Conservation (phyloP, 495 filamentous ascomycete genomes). For the Hyaloscypha variabilis region DNA sequence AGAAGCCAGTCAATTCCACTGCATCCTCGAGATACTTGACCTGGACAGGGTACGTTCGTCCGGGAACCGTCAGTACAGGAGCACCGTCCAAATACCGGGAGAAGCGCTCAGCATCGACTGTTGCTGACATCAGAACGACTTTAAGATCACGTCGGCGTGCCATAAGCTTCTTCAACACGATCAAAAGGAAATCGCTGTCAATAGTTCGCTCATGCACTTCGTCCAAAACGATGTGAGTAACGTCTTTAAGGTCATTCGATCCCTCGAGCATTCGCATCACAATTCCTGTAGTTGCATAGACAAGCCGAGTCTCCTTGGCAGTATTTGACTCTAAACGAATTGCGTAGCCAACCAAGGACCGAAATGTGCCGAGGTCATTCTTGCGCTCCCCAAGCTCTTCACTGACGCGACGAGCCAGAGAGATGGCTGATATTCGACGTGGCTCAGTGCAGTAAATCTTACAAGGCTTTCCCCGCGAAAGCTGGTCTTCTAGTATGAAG, state of each 20-base stretch:
- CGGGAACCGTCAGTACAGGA: slow-evolving; percentile 85
- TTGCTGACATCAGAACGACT: slow-evolving; percentile 95
- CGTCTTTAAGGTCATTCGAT: slow-evolving; percentile 78
- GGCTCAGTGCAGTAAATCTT: slow-evolving; percentile 96
- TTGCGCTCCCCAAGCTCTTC: slow-evolving; percentile 90
- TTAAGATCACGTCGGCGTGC: slow-evolving; percentile 43
- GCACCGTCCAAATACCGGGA: slow-evolving; percentile 84
- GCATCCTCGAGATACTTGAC: slow-evolving; percentile 91
- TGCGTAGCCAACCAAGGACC: slow-evolving; percentile 90
- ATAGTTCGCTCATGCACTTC: slow-evolving; percentile 95
- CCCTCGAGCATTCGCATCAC: slow-evolving; percentile 96
- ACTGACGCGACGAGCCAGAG: slow-evolving; percentile 85
- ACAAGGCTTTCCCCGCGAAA: slow-evolving; percentile 76
- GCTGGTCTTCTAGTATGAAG: slow-evolving; percentile 86
- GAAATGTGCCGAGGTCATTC: slow-evolving; percentile 75
- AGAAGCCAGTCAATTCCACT: slow-evolving; percentile 76
- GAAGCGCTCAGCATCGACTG: slow-evolving; percentile 87
- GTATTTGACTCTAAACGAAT: slow-evolving; percentile 89
- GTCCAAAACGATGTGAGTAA: slow-evolving; percentile 91
- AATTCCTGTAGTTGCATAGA: slow-evolving; percentile 89
- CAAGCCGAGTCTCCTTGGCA: slow-evolving; percentile 74
- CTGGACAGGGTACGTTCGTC: slow-evolving; percentile 89
- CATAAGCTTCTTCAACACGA: slow-evolving; percentile 84
- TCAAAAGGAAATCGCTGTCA: slow-evolving; percentile 92
- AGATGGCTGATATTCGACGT: slow-evolving; percentile 94